Conservation (phyloP, 257 asterid genomes). For the Solanum phureja region DNA sequence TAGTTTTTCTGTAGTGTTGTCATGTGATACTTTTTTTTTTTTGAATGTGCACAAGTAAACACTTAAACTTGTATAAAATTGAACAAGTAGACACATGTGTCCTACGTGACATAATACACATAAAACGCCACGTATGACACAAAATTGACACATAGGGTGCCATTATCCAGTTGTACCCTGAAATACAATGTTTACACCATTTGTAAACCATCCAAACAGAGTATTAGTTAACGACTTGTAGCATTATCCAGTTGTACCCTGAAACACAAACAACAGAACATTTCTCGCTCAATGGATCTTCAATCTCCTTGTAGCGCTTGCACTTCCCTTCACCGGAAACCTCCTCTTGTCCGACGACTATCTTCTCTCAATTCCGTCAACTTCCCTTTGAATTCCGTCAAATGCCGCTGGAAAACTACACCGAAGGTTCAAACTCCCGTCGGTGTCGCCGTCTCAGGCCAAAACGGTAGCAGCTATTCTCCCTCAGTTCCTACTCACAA, state of each 20-base stretch:
- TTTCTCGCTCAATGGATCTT: constrained; percentile 8
- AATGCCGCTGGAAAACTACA: not conserved
- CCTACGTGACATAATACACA: no score
- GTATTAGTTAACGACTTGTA: not conserved
- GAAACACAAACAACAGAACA: not conserved
- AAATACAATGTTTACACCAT: no score
- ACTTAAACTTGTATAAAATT: no score
- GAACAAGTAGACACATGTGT: no score
- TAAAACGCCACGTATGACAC: no score
- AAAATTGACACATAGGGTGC: no score
- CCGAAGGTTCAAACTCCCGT: constrained; percentile 11
- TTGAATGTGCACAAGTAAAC: no score
- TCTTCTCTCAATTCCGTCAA: not conserved
- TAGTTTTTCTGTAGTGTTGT: no score
- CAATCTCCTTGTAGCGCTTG: constrained; percentile 8
- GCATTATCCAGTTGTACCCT: constrained; percentile 2
- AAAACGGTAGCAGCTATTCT: constrained; percentile 4
- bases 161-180: no score
- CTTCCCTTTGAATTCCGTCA: not conserved
- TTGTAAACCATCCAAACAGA: not conserved
- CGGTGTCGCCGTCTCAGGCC: not conserved
- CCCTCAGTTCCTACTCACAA: constrained; percentile 22
- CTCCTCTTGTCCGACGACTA: not conserved
- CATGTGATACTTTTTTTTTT: no score
- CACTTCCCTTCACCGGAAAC: not conserved